These are phyloP conservation scores for Penstemon newberryi DNA, from an alignment of 257 asterid genomes.

Conservation along the genomic window DNA sequence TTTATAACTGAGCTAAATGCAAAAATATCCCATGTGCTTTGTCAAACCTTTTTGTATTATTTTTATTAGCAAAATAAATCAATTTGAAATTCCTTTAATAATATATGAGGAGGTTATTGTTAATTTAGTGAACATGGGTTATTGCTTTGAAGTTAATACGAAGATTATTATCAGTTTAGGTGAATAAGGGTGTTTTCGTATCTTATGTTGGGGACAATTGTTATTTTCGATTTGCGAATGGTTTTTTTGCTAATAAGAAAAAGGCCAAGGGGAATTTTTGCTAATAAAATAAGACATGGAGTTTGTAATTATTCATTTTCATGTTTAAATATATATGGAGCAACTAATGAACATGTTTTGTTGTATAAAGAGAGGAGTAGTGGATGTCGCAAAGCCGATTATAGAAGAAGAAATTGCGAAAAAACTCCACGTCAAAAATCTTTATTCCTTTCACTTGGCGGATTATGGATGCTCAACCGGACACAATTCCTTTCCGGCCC, in stretches of 20 bases:
- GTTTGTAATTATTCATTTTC: background rate
- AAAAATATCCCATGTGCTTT: background rate
- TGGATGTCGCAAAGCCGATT: conserved; percentile 21
- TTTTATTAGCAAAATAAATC: background rate
- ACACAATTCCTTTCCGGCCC: conserved; percentile 38
- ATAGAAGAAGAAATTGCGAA: conserved; percentile 27
- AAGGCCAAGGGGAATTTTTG: background rate
- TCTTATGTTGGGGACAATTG: background rate
- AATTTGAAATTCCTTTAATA: background rate
- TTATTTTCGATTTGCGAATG: background rate
- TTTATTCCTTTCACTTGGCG: conserved; percentile 20
- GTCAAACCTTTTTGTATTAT: background rate
- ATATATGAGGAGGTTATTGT: too few relatives aligned
- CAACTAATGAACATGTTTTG: background rate
- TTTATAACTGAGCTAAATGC: too few relatives aligned
- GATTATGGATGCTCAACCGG: conserved; percentile 55
- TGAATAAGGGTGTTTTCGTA: too few relatives aligned
- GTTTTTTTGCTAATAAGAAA: background rate
- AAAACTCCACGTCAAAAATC: conserved; percentile 6
- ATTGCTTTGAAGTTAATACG: too few relatives aligned
- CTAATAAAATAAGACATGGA: background rate
- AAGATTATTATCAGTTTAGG: too few relatives aligned
- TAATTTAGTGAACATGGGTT: too few relatives aligned
- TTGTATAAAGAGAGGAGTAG: conserved; percentile 20
- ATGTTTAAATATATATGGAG: background rate